These are phyloP conservation scores for Zygosaccharomyces rouxii DNA, from an alignment of 805 yeast species.

Conservation along the genomic window DNA sequence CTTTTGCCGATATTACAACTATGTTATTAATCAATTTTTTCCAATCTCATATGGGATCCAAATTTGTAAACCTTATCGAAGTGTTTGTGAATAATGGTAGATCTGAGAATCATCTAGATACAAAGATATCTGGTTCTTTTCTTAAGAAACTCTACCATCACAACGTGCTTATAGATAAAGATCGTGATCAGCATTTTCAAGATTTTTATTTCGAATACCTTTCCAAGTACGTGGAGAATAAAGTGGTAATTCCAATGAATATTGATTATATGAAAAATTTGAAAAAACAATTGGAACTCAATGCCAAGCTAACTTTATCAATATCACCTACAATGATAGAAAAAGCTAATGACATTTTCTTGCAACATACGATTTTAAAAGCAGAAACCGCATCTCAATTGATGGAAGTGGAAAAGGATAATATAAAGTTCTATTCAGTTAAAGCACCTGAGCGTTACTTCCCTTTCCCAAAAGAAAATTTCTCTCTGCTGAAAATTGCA, in stretches of 20 bases:
- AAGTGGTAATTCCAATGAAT: slow-evolving; percentile 5
- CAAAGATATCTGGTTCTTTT: slow-evolving; percentile 5
- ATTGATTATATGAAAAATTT: slow-evolving; percentile 2
- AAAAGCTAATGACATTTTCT: slow-evolving; percentile 10
- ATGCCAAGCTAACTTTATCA: slow-evolving; percentile 6
- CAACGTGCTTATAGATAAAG: slow-evolving; percentile 6
- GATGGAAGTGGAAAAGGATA: slow-evolving; percentile 3
- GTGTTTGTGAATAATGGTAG: neutral
- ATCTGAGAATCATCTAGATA: neutral
- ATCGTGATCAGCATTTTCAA: neutral
- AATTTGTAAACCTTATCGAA: neutral
- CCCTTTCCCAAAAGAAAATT: neutral
- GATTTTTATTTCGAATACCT: slow-evolving; percentile 14
- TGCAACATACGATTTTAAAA: slow-evolving; percentile 11
- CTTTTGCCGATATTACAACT: neutral
- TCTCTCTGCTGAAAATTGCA: slow-evolving; percentile 1
- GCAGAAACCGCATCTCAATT: slow-evolving; percentile 3
- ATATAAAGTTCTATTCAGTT: neutral
- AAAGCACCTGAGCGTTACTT: neutral
- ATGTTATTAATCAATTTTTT: neutral
- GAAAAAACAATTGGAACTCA: slow-evolving; percentile 2
- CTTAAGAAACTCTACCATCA: slow-evolving; percentile 11
- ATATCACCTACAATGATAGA: slow-evolving; percentile 11
- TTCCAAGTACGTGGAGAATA: neutral
- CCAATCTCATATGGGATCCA: neutral